Evolutionary conservation across 1,284 basidiomycete genomes (phyloP), one percentile per base, ranked within the genome.

Genomic region (Cryptococcus sp.): DNA sequence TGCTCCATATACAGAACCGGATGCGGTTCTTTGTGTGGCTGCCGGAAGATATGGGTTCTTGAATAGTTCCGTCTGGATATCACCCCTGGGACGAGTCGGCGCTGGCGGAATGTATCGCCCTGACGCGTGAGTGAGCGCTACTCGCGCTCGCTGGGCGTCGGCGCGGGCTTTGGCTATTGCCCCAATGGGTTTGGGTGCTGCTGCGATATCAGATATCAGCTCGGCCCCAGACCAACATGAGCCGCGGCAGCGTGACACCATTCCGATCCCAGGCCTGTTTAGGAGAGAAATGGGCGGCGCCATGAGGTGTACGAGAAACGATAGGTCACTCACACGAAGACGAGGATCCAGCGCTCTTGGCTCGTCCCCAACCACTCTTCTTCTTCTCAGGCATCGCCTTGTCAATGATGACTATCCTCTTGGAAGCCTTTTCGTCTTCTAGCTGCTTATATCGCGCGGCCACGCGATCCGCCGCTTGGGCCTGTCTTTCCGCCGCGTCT

Each of bases 51-150:
- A 68, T 5, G 69, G 67, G 47, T 68, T 66, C 23, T 64, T 60
- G 57, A 54, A 65, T 40, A 64, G 47, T 2, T 64, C 50, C 22
- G 41, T 52, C 35, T 51, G 45, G 16, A 52, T 55, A 30, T 8
- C 48, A 5, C 1, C 49, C 38, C 5, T 43, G 20, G 35, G 40
- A 30, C 20, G 30, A 38, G 22, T 35, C 39, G 5, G 56, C 13
- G 70, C 46, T 0, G 70, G 70, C 4, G 71, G 68, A 17, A 71
- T 52, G 47, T 62, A 72, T 49, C 61, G 62, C 5, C 75, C 73
- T 3, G 67, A 66, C 16, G 73, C 73, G 49, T 76, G 70, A 1
- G 73, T 76, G 41, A 77, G 60, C 0, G 73, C 71, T 6, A 76
- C 57, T 17, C 73, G 54, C 6, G 70, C 68, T 16, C 73, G 64